Conservation (phyloP, 805 yeast species). For the Saccharomyces kudriavzevii region DNA sequence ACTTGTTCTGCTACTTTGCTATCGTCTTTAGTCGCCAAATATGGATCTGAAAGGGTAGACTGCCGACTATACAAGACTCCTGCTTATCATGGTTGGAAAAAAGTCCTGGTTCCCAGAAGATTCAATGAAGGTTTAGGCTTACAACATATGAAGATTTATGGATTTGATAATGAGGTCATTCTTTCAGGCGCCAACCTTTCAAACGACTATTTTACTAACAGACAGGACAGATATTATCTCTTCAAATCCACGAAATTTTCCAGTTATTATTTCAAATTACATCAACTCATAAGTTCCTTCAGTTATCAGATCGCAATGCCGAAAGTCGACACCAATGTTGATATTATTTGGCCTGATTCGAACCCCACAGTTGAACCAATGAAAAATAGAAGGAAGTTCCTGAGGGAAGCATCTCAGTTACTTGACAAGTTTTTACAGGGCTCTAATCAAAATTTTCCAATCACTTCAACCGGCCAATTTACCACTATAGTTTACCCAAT, state of each 20-base stretch:
- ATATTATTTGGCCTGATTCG: slow-evolving; percentile 64
- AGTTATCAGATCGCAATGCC: slow-evolving; percentile 50
- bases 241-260: slow-evolving; percentile 53
- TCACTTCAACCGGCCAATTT: slow-evolving; percentile 13
- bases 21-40: slow-evolving; percentile 54
- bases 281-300: slow-evolving; percentile 54
- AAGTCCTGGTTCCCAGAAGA: slow-evolving; percentile 64
- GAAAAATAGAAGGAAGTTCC: slow-evolving; percentile 41
- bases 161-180: slow-evolving; percentile 83
- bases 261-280: slow-evolving; percentile 69
- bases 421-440: slow-evolving; percentile 54
- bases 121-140: slow-evolving; percentile 86
- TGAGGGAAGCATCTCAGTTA: slow-evolving; percentile 46
- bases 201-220: slow-evolving; percentile 82
- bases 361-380: slow-evolving; percentile 65
- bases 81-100: slow-evolving; percentile 58
- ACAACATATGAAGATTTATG: slow-evolving; percentile 96
- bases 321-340: slow-evolving; percentile 40
- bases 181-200: slow-evolving; percentile 89
- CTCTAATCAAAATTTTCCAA: slow-evolving; percentile 1
- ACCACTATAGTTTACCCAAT: slow-evolving; percentile 78
- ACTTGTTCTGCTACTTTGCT: slow-evolving; percentile 70
- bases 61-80: slow-evolving; percentile 88
- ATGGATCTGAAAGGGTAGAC: slow-evolving; percentile 61
- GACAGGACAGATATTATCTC: slow-evolving; percentile 87